Base-by-base conservation (phyloP, 345 rosid species). In the Durio zibethinus region DNA sequence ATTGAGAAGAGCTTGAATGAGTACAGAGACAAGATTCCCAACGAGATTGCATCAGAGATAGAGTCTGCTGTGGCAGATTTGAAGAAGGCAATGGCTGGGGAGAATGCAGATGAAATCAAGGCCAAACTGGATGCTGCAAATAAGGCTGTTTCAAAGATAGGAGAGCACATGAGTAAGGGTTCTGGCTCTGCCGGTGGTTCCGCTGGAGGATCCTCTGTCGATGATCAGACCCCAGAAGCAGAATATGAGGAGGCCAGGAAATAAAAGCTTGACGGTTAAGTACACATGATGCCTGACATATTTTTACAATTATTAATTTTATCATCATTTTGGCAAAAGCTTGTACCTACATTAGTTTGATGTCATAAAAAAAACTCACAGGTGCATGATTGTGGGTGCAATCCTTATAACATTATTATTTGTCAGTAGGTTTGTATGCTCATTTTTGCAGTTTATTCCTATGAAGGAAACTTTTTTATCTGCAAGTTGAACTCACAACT, bases 91-190 rank as follows among this genome's bases (percentile, higher is more conserved):
- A 40, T 80, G 80, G 76, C 61, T 1, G 85, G 83, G 3, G 87
- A 84, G 1, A 79, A 77, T 27, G 38, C 60, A 18, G 83, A 82
- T 11, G 90, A 86, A 74, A 88, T 88, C 79, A 88, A 87, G 77
- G 78, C 88, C 38, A 88, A 87, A 65, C 74, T 88, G 2, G 92
- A 87, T 36, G 84, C 79, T 23, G 89, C 92, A 0, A 89, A 89
- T 77, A 85, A 89, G 62, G 85, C 90, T 52, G 86, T 89, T 57
- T 87, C 92, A 0, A 89, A 87, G 79, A 89, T 89, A 4, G 90
- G 92, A 15, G 88, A 89, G 77, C 86, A 85, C 50, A 81, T 89
- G 86, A 74, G 80, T 42, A 85, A 79, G 64, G 84, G 82, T 63
- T 85, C 87, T 0, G 84, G 84, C 57, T 80, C 81, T 0, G 67